Conservation (phyloP, 257 asterid genomes). For the Solanum piurae region DNA sequence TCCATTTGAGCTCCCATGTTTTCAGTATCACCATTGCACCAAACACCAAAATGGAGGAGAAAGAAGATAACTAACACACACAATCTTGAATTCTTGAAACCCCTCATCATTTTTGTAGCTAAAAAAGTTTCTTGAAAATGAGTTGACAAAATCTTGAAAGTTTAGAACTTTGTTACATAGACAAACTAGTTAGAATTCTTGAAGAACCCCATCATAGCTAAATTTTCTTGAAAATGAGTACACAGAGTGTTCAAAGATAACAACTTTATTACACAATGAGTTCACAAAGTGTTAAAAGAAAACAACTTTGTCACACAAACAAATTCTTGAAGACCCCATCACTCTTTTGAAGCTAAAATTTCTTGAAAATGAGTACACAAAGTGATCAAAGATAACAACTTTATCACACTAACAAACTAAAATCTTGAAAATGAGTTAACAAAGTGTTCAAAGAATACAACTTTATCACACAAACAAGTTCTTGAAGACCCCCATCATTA, state of each 20-base stretch:
- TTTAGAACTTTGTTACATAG: not conserved
- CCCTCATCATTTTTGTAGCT: conserved; percentile 19
- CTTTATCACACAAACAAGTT: not conserved
- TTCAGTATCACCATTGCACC: conserved; percentile 55
- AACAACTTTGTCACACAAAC: not conserved
- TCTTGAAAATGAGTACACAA: not conserved
- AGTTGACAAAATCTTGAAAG: not conserved
- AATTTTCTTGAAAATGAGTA: not conserved
- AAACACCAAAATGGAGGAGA: conserved; percentile 10
- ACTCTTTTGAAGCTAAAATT: not conserved
- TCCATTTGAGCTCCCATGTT: conserved; percentile 52
- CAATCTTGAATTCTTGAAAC: conserved; percentile 3
- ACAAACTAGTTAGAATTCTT: not conserved
- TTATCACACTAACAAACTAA: not conserved
- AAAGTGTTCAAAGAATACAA: not conserved
- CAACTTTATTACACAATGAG: not conserved
- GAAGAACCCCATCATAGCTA: conserved; percentile 20
- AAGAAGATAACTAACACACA: conserved; percentile 18
- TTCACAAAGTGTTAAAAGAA: not conserved
- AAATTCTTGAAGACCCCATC: conserved; percentile 25
- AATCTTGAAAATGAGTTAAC: not conserved
- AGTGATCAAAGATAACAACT: not conserved
- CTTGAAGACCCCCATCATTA: conserved; percentile 26
- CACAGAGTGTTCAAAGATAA: not conserved
- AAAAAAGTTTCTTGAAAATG: not conserved